Evolutionary conservation across 495 filamentous ascomycete species (phyloP), one percentile per base, ranked within the genome.

Genomic region (Aspergillus leporis): DNA sequence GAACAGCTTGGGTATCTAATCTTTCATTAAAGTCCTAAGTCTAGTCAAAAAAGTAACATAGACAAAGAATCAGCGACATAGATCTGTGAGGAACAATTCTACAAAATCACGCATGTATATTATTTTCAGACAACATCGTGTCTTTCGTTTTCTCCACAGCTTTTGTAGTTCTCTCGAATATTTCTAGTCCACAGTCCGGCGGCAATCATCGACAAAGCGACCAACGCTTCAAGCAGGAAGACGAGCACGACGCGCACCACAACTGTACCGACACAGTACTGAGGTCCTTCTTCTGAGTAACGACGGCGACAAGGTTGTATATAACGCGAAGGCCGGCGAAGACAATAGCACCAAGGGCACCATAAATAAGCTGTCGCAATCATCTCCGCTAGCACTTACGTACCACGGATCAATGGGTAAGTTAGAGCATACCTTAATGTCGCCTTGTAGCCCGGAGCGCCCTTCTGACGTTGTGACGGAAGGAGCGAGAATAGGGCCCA

Each of bases 401-500:
- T 10, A 16, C 9, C 14, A 6, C 23, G 14, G 41, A 8, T 14
- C 12, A 30, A 21, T 40, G 2, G 21, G 12, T 18, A 5, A 45
- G 2, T 9, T 18, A 23, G 1, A 53, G 55, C 52, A 49, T 53
- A 69, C 66, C 50, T 46, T 61, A 30, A 60, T 62, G 14, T 66
- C 40, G 59, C 49, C 21, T 34, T 19, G 32, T 58, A 65, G 22
- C 38, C 62, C 51, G 48, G 55, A 14, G 31, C 32, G 22, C 34
- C 53, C 43, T 25, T 45, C 57, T 19, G 5, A 18, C 22, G 45
- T 43, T 61, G 53, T 9, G 48, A 52, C 5, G 47, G 57, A 18
- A 63, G 63, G 1, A 71, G 51, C 2, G 70, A 69, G 18, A 58
- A 50, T 6, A 67, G 1, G 0, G 67, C 59, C 45, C 66, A 64